Percentiles rank a stretch among this genome's conserved stretches.
Evolutionary conservation across 495 filamentous ascomycete species (phyloP).

Genomic region (Hypoxylon perforatum): DNA sequence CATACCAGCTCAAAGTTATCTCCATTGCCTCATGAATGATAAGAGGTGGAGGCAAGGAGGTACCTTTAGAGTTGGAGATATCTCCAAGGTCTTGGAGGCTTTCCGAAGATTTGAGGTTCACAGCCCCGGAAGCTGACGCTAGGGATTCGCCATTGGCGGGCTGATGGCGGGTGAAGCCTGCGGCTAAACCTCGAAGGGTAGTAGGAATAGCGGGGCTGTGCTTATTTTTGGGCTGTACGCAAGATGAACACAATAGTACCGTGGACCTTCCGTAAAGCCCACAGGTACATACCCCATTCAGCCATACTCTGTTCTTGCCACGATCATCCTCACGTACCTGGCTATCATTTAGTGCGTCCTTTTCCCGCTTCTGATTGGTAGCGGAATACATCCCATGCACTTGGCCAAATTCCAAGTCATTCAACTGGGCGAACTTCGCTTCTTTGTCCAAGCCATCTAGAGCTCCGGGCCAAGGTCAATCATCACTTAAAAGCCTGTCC

Average conservation of each 20-base stretch:
- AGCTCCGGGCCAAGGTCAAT: constrained; percentile 18
- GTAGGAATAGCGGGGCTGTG: constrained; percentile 24
- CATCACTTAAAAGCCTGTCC: background rate
- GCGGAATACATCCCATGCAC: background rate
- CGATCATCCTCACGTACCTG: background rate
- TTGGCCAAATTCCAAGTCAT: background rate
- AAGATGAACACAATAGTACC: background rate
- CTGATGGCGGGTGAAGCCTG: constrained; percentile 11
- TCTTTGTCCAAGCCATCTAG: constrained; percentile 35
- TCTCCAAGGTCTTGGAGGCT: background rate
- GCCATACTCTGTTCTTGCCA: constrained; percentile 4
- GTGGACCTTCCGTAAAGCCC: too few species aligned
- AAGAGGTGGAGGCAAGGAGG: too few species aligned
- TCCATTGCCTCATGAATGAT: too few species aligned
- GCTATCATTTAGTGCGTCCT: background rate
- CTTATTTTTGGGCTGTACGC: constrained; percentile 28
- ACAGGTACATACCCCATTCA: background rate
- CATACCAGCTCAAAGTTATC: too few species aligned
- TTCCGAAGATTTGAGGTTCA: constrained; percentile 7
- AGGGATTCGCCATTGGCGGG: constrained; percentile 19
- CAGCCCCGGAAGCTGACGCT: constrained; percentile 27
- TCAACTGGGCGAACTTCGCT: constrained; percentile 33
- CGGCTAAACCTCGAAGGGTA: constrained; percentile 17
- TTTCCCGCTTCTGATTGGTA: background rate
- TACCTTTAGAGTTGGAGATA: too few species aligned